A percentile compares a stretch with the other conserved stretches of the same genome.
Conservation (phyloP, 768 basidiomycete genomes). For the Suillus luteus region DNA sequence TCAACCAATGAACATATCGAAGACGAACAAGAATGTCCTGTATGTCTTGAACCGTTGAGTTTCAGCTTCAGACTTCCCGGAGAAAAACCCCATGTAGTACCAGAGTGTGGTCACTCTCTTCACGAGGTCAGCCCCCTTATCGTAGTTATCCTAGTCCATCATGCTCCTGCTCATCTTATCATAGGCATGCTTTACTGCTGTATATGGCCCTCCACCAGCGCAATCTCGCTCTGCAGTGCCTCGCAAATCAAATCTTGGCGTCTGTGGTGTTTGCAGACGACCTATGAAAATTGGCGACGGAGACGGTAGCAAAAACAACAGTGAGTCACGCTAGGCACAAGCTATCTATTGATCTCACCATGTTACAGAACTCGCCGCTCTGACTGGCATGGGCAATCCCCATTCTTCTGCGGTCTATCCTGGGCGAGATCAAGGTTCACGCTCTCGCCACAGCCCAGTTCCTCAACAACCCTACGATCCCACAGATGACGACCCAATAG, state of each 20-base stretch:
- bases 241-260: conserved; percentile 80
- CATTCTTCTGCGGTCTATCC: conserved; percentile 59
- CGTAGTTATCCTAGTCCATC: not conserved
- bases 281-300: conserved; percentile 96
- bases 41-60: conserved; percentile 93
- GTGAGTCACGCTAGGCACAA: conserved; percentile 47
- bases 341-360: conserved; percentile 13
- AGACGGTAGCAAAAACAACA: conserved; percentile 81
- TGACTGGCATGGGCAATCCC: conserved; percentile 85
- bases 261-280: conserved; percentile 95
- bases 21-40: conserved; percentile 91
- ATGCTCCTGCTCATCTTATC: conserved; percentile 5
- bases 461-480: conserved; percentile 56
- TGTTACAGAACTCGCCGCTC: conserved; percentile 80
- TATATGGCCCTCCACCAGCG: conserved; percentile 85
- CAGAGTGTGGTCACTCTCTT: conserved; percentile 97
- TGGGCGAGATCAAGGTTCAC: conserved; percentile 57
- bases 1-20: conserved; percentile 61
- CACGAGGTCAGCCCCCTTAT: conserved; percentile 65
- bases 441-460: conserved; percentile 34
- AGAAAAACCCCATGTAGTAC: conserved; percentile 96
- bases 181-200: conserved; percentile 94
- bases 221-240: conserved; percentile 56
- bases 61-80: conserved; percentile 92
- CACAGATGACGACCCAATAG: conserved; percentile 84